Evolutionary conservation across 1,284 basidiomycete species (phyloP).

Genomic region (Puccinia sorghi): DNA sequence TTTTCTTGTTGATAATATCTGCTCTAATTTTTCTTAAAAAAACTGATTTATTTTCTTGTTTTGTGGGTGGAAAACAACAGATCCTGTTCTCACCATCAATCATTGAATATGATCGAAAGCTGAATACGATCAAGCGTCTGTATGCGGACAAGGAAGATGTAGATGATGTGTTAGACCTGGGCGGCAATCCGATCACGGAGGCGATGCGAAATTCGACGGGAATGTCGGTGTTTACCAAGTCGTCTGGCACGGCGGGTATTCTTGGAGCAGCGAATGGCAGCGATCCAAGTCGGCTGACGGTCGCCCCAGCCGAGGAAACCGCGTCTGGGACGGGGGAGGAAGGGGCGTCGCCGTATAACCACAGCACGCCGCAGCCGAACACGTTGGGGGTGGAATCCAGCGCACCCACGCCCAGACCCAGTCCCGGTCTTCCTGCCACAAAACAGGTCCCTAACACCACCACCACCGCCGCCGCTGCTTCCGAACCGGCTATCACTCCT

Average conservation of each 20-base stretch:
- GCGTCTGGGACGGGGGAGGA: constrained; percentile 15
- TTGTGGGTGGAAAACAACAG: constrained; percentile 62
- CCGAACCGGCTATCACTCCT: constrained; percentile 2
- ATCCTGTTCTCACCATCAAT: constrained; percentile 88
- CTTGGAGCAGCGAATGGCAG: neutral
- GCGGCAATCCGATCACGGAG: constrained; percentile 55
- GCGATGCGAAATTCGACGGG: constrained; percentile 40
- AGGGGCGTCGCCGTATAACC: constrained; percentile 18
- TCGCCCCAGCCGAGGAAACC: neutral
- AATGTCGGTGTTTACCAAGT: no score
- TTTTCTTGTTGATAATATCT: neutral
- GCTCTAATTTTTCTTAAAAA: neutral
- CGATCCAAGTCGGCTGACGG: constrained; percentile 9
- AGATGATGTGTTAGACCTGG: constrained; percentile 59
- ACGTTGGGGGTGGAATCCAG: constrained; percentile 32
- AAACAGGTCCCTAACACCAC: neutral
- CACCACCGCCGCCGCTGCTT: constrained; percentile 51
- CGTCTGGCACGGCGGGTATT: no score
- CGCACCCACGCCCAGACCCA: constrained; percentile 40
- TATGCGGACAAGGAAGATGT: constrained; percentile 56
- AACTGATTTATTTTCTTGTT: neutral
- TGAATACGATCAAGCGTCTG: constrained; percentile 55
- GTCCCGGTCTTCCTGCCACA: constrained; percentile 18
- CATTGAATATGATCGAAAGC: constrained; percentile 81
- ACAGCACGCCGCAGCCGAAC: constrained; percentile 25